Evolutionary conservation across 192 early-diverging fungal species (phyloP), one percentile per base, ranked within the genome.

Genomic region (Helicostylum pulchrum): DNA sequence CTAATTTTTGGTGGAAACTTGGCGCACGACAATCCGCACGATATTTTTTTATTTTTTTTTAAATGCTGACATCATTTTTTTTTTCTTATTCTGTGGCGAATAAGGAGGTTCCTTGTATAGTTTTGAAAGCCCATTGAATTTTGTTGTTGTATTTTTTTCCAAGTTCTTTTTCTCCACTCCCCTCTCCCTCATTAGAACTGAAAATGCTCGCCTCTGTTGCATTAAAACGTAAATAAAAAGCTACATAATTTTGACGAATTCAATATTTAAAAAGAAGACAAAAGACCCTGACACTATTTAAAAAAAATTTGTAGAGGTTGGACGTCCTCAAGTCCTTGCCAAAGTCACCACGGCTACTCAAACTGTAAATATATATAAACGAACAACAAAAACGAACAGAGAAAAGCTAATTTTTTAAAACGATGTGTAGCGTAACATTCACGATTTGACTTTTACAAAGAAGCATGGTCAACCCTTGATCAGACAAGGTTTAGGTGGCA

Each of bases 401-500:
- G n/a, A 17, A 1, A 10, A 8, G 17, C 8, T 36, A 32, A 56
- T 26, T 36, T 5, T 7, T 7, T n/a, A 7, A 48, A 17, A 48
- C 1, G 12, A 48, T 56, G 10, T 34, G 31, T 67, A 68, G 67
- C 67, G 67, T 42, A 34, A 59, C 32, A 60, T 78, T 21, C 77
- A 81, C 56, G 85, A 87, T 61, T 68, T 87, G 67, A 75, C 78
- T 12, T 62, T 87, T 30, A 77, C 79, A 39, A 76, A 77, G 44
- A 79, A 75, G 67, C 82, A 79, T 45, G 78, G 80, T 51, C 78
- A 85, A 62, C 73, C 81, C 57, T 75, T 85, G 56, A 79, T 90
- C 65, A 77, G 74, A 23, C 79, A 83, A 42, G 90, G 90, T 61
- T 63, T 68, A 0, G 85, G 87, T 67, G 91, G 91, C 51, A 80